Evolutionary conservation across 192 early-diverging fungal genomes (phyloP).

Genomic region (Lobulomyces angularis): DNA sequence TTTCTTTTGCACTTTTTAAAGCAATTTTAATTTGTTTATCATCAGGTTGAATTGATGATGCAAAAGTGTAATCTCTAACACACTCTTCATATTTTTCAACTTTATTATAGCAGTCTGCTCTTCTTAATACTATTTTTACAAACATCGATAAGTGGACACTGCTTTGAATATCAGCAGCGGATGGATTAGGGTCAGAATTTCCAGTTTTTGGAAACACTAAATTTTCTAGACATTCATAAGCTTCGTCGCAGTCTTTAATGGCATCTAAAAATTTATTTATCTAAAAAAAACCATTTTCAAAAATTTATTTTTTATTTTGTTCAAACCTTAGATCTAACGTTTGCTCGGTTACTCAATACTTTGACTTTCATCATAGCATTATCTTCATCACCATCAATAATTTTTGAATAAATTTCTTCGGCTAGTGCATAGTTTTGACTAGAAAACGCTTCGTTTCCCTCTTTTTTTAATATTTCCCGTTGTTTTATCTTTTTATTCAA

Average conservation of each 20-base stretch:
- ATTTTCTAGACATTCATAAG: conserved; percentile 44
- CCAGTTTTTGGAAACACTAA: conserved; percentile 17
- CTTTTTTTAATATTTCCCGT: conserved; percentile 53
- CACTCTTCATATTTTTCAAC: conserved; percentile 64
- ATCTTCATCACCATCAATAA: conserved; percentile 51
- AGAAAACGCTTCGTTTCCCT: conserved; percentile 66
- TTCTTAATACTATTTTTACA: conserved; percentile 60
- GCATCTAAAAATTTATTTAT: conserved; percentile 38
- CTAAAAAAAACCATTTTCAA: conserved; percentile 9
- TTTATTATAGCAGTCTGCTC: conserved; percentile 64
- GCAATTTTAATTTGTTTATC: conserved; percentile 43
- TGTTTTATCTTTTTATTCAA: conserved; percentile 51
- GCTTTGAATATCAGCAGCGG: conserved; percentile 16
- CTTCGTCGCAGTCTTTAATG: conserved; percentile 48
- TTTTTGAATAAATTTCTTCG: conserved; percentile 52
- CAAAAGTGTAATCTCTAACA: conserved; percentile 60
- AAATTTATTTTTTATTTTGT: background rate
- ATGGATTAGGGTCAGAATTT: conserved; percentile 4
- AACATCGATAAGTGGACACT: conserved; percentile 39
- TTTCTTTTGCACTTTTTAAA: conserved; percentile 45
- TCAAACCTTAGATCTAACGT: conserved; percentile 43
- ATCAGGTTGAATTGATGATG: conserved; percentile 40
- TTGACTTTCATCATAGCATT: conserved; percentile 51
- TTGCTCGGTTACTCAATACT: conserved; percentile 66
- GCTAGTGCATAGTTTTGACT: conserved; percentile 41